Base-by-base conservation (phyloP, 345 rosid species). In the Mangifera indica region DNA sequence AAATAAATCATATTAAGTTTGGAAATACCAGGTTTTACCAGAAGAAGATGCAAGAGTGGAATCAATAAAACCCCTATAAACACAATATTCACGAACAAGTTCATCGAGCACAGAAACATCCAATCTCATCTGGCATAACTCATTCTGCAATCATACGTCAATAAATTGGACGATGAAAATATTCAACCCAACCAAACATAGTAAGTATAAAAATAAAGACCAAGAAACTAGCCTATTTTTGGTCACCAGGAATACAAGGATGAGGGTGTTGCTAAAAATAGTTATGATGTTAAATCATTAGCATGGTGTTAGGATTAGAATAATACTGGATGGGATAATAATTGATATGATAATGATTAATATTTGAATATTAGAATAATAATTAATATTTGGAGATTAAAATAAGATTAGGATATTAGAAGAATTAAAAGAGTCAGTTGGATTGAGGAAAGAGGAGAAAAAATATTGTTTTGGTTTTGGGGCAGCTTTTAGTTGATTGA, bases 61-160 rank as follows among this genome's bases (percentile, higher is more conserved):
- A 52, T 86, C 87, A 14, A 92, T 84, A 63, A 94, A 87, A 69
- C 98, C 98, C 84, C 98, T 84, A 61, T 90, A 94, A 45, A 94
- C 85, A 84, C 98, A 94, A 73, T 94, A 94, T 82, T 94, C 98
- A 15, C 72, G 87, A 32, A 94, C 92, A 72, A 92, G 92, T 77
- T 86, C 93, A 72, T 94, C 98, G 56, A 92, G 93, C 80, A 84
- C 74, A 14, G 91, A 78, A 73, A 87, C 83, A 79, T 92, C 87
- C 75, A 92, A 76, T 64, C 84, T 90, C 92, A 87, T 94, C 81
- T 93, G 88, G 76, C 95, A 94, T 70, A 94, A 74, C 78, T 94
- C 98, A 85, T 94, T 94, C 98, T 94, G 94, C 84, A 81, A 72
- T 73, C 63, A 25, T 21, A 32, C 17, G 66, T 61, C 20, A 70